These are phyloP conservation scores for Fusarium armeniacum DNA, from an alignment of 2,329 filamentous ascomycete genomes.

Conservation along the genomic window DNA sequence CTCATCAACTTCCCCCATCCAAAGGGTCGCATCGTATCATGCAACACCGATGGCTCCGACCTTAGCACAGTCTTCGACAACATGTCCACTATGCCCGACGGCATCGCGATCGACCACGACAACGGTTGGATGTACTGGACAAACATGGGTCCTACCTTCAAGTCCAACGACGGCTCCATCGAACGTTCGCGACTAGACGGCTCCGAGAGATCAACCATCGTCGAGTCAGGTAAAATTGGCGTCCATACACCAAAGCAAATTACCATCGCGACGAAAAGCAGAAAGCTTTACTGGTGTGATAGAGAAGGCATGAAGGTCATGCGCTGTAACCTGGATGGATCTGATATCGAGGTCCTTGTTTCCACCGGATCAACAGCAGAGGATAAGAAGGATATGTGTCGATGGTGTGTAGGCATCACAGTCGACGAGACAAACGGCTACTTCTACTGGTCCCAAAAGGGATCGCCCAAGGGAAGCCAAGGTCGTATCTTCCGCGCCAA, in stretches of 20 bases:
- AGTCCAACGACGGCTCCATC: slow-evolving; percentile 16
- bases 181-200: slow-evolving; percentile 7
- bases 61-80: slow-evolving; percentile 1
- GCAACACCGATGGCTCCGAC: slow-evolving; percentile 5
- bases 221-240: neutral
- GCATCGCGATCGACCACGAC: slow-evolving; percentile 4
- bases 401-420: neutral
- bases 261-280: neutral
- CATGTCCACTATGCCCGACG: slow-evolving; percentile 15
- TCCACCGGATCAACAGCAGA: neutral
- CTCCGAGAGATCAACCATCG: neutral
- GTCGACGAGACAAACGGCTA: neutral
- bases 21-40: slow-evolving; percentile 11
- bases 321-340: slow-evolving; percentile 3
- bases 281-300: slow-evolving; percentile 23
- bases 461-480: neutral
- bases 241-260: slow-evolving; percentile 4
- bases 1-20: slow-evolving; percentile 6
- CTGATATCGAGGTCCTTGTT: neutral
- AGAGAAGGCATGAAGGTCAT: slow-evolving; percentile 26
- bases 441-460: slow-evolving; percentile 22
- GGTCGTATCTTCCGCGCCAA: slow-evolving; percentile 2
- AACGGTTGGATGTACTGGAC: slow-evolving; percentile 14
- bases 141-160: slow-evolving; percentile 15
- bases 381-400: neutral